phyloP scores from a whole-genome alignment of 2,329 filamentous ascomycete species.

The Macrophomina tecta region DNA sequence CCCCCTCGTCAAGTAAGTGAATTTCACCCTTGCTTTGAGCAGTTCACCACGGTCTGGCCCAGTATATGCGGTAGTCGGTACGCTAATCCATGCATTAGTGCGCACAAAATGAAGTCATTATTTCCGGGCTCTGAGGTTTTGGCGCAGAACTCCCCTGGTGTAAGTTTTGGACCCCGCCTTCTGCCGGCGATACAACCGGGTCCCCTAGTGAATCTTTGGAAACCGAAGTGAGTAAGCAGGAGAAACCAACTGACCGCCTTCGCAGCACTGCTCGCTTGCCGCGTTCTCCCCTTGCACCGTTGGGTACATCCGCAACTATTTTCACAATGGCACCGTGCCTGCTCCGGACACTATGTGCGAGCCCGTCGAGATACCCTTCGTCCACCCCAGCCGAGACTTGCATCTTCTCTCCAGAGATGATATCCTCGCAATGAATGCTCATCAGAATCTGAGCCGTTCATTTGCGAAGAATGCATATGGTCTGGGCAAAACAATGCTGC shows the following conservation, averaged over 20 bases:
- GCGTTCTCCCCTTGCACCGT: constrained; percentile 45
- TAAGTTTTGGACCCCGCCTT: constrained; percentile 10
- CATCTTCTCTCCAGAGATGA: constrained; percentile 10
- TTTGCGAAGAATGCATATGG: constrained; percentile 10
- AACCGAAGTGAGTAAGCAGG: too few species aligned
- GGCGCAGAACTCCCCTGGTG: constrained; percentile 40
- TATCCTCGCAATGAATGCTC: constrained; percentile 1
- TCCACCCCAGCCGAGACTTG: constrained; percentile 1
- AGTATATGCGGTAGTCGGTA: too few species aligned
- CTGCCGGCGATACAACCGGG: too few species aligned
- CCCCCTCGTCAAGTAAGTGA: constrained; percentile 50
- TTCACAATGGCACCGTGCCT: constrained; percentile 47
- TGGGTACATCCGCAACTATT: constrained; percentile 44
- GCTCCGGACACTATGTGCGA: constrained; percentile 20
- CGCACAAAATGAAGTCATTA: constrained; percentile 14
- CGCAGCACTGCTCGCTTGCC: constrained; percentile 56
- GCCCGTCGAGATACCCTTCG: constrained; percentile 23
- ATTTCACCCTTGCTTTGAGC: background rate
- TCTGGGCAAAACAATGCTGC: constrained; percentile 17
- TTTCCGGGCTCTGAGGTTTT: constrained; percentile 39
- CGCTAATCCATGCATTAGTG: background rate
- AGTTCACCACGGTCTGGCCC: background rate
- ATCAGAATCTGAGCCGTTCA: background rate
- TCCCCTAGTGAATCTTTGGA: too few species aligned
- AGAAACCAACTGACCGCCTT: background rate